These are phyloP conservation scores for Penicillium lividum DNA, from an alignment of 495 filamentous ascomycete genomes.

Conservation along the genomic window DNA sequence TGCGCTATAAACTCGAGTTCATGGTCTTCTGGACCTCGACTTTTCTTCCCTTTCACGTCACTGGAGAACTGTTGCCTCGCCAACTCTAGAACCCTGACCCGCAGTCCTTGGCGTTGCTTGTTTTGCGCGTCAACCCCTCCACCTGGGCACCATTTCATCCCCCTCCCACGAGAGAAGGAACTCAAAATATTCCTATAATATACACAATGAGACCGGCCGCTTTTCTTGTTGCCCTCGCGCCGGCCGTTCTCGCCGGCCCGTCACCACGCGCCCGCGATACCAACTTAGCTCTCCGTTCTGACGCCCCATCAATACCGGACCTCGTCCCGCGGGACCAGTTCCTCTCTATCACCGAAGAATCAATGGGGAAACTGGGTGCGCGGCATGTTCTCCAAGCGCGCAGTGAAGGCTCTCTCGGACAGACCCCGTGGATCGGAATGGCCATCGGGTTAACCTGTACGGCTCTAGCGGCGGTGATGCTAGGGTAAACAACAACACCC, in stretches of 20 bases:
- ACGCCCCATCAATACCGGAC: conserved; percentile 33
- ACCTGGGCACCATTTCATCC: neutral
- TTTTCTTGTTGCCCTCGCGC: conserved; percentile 35
- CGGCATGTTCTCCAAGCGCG: conserved; percentile 35
- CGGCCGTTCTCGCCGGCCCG: conserved; percentile 34
- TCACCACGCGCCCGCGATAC: conserved; percentile 24
- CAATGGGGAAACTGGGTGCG: conserved; percentile 7
- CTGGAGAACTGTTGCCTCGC: conserved; percentile 26
- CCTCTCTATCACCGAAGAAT: conserved; percentile 6
- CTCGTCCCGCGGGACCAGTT: conserved; percentile 11
- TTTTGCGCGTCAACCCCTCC: conserved; percentile 12
- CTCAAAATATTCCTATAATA: neutral
- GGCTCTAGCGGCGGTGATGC: conserved; percentile 46
- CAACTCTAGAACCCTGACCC: conserved; percentile 27
- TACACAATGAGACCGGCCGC: conserved; percentile 36
- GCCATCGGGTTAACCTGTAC: conserved; percentile 49
- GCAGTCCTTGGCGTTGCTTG: conserved; percentile 35
- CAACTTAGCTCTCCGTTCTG: conserved; percentile 29
- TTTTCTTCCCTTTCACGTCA: neutral
- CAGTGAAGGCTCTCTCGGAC: conserved; percentile 48
- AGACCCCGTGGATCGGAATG: conserved; percentile 53
- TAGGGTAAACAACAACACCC: conserved; percentile 28
- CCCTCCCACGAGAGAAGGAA: conserved; percentile 2
- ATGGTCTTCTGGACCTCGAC: neutral
- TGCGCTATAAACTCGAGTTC: neutral